Evolutionary conservation across 2,329 filamentous ascomycete species (phyloP), one percentile per base, ranked within the genome.

Genomic region (Verticillium albo-atrum): DNA sequence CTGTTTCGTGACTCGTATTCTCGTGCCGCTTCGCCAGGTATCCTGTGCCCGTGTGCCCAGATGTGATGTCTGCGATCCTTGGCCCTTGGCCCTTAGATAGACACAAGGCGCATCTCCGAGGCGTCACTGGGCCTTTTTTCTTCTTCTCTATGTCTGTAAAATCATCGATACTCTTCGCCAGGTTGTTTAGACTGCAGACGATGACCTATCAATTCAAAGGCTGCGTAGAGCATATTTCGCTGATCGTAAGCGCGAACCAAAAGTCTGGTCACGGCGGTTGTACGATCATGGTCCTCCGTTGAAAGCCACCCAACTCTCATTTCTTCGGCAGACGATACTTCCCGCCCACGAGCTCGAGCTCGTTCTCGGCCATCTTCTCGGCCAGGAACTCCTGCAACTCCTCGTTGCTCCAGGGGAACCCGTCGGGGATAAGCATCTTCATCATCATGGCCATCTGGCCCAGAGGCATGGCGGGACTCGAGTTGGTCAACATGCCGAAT

Each of bases 401-500:
- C 70, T 97, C 93, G 68, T 91, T 91, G 62, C 89, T 91, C 82
- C 92, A 97, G 0, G 91, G 86, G 70, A 97, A 97, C 2, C 92
- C 93, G 14, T 92, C 92, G 0, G 90, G 85, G 57, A 97, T 87
- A 60, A 94, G 83, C 83, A 98, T 94, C 75, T 91, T 92, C 81
- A 99, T 82, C 91, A 98, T 97, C 89, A 93, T 96, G 9, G 87
- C 83, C 64, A 99, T 96, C 71, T 92, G 85, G 58, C 81, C 81
- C 61, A 93, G 77, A 56, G 90, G 88, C 90, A 97, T 95, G 28
- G 89, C 75, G 20, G 83, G 86, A 20, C 89, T 89, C 67, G 92
- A 89, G 73, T 97, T 97, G 62, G 92, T 97, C 74, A 99, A 78
- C 95, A 99, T 98, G 56, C 91, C 92, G 59, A 92, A 80, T 60